These are phyloP conservation scores for Eutrema salsugineum DNA, from an alignment of 441 rosid species.

Conservation along the genomic window DNA sequence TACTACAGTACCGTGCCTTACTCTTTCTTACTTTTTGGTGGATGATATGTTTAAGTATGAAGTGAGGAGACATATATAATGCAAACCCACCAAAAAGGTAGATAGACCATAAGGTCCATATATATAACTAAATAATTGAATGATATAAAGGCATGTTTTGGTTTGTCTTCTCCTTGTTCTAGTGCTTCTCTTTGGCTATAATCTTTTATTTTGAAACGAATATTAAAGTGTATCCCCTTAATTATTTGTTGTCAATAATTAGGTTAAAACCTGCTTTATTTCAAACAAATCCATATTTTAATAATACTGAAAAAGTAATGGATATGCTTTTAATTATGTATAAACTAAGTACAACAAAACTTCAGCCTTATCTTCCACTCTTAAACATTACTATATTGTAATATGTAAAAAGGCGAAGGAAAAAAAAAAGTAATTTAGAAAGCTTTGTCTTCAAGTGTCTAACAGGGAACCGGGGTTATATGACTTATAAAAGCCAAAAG, in stretches of 20 bases:
- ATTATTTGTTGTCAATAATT: constrained; percentile 27
- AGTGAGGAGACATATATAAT: constrained; percentile 37
- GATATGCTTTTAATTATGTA: constrained; percentile 15
- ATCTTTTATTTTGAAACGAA: background rate
- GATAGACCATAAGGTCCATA: constrained; percentile 19
- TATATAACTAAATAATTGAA: constrained; percentile 12
- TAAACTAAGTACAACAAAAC: constrained; percentile 14
- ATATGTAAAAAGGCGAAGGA: background rate
- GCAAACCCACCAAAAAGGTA: constrained; percentile 41
- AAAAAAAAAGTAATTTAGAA: background rate
- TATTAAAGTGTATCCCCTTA: constrained; percentile 9
- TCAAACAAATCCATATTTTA: constrained; percentile 13
- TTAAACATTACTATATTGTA: background rate
- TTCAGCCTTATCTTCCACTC: constrained; percentile 35
- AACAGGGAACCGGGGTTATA: constrained; percentile 17
- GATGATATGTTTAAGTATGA: constrained; percentile 18
- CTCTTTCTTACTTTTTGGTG: constrained; percentile 22
- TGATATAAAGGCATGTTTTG: constrained; percentile 35
- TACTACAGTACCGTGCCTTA: background rate
- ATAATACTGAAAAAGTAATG: constrained; percentile 1
- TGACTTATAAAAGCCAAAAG: background rate
- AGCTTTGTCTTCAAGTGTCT: constrained; percentile 19
- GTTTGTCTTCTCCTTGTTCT: constrained; percentile 58
- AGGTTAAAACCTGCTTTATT: constrained; percentile 24
- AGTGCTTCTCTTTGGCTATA: constrained; percentile 30